Conservation (phyloP, 176 grass and related monocot species). For the Oropetium thomaeum region DNA sequence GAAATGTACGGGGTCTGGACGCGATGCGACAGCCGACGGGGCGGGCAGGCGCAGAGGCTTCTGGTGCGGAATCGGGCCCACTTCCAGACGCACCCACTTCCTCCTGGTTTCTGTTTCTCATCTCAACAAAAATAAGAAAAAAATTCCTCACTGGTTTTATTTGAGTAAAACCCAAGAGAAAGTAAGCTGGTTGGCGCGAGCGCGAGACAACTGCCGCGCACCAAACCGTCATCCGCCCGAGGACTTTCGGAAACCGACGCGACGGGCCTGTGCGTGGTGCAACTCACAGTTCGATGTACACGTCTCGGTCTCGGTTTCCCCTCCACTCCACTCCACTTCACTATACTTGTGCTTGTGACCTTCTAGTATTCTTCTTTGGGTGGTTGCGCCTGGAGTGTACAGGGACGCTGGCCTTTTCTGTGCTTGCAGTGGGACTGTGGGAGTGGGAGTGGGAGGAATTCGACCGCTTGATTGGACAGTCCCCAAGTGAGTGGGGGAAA, state of each 20-base stretch:
- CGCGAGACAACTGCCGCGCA: neutral
- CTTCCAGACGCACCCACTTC: neutral
- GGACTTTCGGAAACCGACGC: constrained; percentile 13
- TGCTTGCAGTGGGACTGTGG: no score
- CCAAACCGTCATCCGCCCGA: neutral
- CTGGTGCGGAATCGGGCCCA: neutral
- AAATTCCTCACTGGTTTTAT: no score
- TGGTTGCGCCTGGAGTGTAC: neutral
- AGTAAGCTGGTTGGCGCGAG: neutral
- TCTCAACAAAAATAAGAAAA: no score
- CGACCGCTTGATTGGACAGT: neutral
- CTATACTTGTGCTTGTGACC: no score
- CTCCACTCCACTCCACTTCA: neutral
- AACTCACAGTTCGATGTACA: neutral
- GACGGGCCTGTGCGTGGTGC: neutral
- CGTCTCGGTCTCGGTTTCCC: no score
- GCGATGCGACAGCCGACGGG: neutral
- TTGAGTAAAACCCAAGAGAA: constrained; percentile 27
- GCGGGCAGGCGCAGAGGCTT: neutral
- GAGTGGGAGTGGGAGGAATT: no score
- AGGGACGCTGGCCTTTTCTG: neutral
- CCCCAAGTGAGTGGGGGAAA: neutral
- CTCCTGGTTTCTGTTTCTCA: neutral
- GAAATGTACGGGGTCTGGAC: neutral
- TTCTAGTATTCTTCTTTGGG: neutral